Evolutionary conservation across 108 stramenopile species (phyloP), one percentile per base, ranked within the genome.

Genomic region (Chaetoceros tenuissimus): DNA sequence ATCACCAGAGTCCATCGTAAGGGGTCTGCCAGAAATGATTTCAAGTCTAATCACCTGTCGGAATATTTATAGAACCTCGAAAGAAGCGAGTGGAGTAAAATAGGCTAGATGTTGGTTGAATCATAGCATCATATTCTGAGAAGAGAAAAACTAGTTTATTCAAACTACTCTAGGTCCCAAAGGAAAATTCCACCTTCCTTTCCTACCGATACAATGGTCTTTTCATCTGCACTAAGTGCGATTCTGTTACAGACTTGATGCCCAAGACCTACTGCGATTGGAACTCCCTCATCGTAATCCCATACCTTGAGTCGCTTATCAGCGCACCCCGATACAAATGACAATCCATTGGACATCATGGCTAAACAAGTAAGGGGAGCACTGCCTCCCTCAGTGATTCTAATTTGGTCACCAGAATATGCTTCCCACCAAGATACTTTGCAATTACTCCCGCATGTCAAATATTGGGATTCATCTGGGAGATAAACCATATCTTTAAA

Each of bases 351-450:
- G 20, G 63, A 64, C 43, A 79, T 73, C 28, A 92, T 75, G 66
- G 86, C 86, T 28, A 92, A 72, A 43, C 81, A 63, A 21, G 78
- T 84, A 53, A 94, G 72, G 46, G 72, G 81, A 27, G 71, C 72
- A 18, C 90, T 84, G n/a, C 84, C 85, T 48, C 85, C 89, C 29
- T 82, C 68, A 22, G 92, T 80, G 51, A 81, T 73, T 25, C 93
- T 84, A 61, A 94, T 90, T 46, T 80, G 67, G 27, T 54, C 64
- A 45, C 83, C 87, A 67, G 92, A 86, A 44, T 75, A 80, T 17
- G 88, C 85, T 72, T 94, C 90, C 87, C 90, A 94, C 69, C 87
- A 94, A 1, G 82, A 79, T 26, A 94, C 80, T 74, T 89, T 85
- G 63, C 77, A 80, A 66, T 94, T 89, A 24, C 75, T 56, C 34